A percentile compares a stretch with the other conserved stretches of the same genome.
Conservation (phyloP, 1,284 basidiomycete genomes). For the Tilletiopsis washingtonensis region DNA sequence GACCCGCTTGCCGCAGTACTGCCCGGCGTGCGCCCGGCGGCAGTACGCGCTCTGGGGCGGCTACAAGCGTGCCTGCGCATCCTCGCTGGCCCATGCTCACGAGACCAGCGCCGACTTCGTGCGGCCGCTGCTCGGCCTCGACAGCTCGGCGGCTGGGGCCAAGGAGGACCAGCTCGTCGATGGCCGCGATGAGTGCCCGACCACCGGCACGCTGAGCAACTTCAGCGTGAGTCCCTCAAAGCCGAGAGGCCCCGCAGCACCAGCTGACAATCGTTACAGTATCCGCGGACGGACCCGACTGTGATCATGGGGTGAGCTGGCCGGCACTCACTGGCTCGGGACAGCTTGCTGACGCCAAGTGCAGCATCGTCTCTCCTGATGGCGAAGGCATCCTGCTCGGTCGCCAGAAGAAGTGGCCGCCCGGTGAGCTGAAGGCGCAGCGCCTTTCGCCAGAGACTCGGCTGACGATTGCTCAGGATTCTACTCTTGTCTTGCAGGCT, state of each 20-base stretch:
- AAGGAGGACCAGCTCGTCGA: conserved; percentile 10
- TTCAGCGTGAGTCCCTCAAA: conserved; percentile 16
- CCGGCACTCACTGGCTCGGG: no score
- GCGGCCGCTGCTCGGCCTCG: background rate
- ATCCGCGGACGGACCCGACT: conserved; percentile 52
- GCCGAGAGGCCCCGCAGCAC: no score
- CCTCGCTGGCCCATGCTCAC: conserved; percentile 22
- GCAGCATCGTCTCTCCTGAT: conserved; percentile 65
- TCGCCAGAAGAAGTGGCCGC: conserved; percentile 59
- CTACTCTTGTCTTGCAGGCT: conserved; percentile 44
- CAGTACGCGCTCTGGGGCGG: conserved; percentile 87
- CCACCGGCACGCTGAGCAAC: conserved; percentile 25
- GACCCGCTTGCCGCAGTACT: conserved; percentile 57
- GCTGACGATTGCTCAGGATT: no score
- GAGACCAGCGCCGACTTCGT: background rate
- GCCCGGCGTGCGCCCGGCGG: conserved; percentile 72
- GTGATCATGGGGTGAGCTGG: conserved; percentile 97
- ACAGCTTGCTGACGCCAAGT: no score
- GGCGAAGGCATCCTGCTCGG: conserved; percentile 78
- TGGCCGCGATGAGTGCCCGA: conserved; percentile 16
- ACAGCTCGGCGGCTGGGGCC: background rate
- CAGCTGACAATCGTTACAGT: no score
- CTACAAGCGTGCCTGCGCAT: conserved; percentile 78
- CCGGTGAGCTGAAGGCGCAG: no score
- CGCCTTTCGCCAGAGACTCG: no score